Evolutionary conservation across 2,329 filamentous ascomycete species (phyloP), one percentile per base, ranked within the genome.

Genomic region (Paraphaeosphaeria sporulosa): DNA sequence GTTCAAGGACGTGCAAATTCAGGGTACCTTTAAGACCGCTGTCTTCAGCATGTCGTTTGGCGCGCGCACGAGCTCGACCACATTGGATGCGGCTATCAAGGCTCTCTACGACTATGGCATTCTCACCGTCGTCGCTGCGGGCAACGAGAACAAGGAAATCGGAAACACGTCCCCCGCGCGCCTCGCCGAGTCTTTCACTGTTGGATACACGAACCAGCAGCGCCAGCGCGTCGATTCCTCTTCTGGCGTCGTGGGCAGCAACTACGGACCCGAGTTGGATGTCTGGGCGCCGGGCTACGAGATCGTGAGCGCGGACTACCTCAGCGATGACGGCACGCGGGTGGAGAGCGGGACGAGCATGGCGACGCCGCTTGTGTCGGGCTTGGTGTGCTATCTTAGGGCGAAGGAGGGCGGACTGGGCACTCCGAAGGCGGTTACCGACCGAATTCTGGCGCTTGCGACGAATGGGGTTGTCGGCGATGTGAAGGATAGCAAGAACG

Each of bases 31-130:
- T 44, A 2, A 51, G 15, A 62, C 55, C 10, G 38, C 70, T 32
- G 63, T 69, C 38, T 64, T 71, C 52, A 71, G 67, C 61, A 66
- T 75, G 66, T 71, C 67, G 13, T 66, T 76, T 42, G 74, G 74
- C 30, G 71, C 52, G 9, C 13, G 70, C 66, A 52, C 49, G 2
- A 17, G 19, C 34, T 52, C 49, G 2, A 52, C 34, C 2, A n/a
- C 49, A 3, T 34, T 52, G 34, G 49, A 52, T 21, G 34, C 49
- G 34, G 49, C 49, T 12, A 42, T 52, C 49, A 52, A 42, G 34
- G 49, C 49, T 21, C 49, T 52, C 44, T 65, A 64, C 49, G 58
- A 59, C 10, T 58, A 44, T 13, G 73, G 73, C 15, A 65, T 73
- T 2, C 68, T 76, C 56, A 55, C 71, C 34, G 67, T 70, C 15